Conservation (phyloP, 2,329 filamentous ascomycete species). For the Fusarium pseudocircinatum region DNA sequence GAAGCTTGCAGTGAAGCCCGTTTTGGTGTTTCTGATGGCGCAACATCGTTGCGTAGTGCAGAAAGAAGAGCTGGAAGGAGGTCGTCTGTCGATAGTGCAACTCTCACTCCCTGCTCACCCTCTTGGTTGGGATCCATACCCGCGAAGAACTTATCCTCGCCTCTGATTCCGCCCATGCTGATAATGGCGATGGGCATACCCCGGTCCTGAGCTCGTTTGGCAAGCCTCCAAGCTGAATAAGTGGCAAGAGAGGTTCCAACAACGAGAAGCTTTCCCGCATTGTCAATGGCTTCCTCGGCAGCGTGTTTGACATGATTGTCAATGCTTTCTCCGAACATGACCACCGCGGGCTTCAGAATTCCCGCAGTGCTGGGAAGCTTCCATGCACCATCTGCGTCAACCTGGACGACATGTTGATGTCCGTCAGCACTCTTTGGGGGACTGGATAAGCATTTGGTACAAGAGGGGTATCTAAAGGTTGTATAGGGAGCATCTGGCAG, state of each 20-base stretch:
- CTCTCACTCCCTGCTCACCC: conserved; percentile 63
- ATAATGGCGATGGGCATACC: conserved; percentile 88
- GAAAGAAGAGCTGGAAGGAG: conserved; percentile 67
- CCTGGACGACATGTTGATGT: conserved; percentile 66
- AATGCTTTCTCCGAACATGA: conserved; percentile 97
- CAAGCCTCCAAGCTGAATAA: conserved; percentile 92
- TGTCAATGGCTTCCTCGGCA: conserved; percentile 83
- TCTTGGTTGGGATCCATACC: conserved; percentile 61
- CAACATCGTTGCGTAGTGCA: conserved; percentile 52
- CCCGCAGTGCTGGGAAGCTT: conserved; percentile 72
- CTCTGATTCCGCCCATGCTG: conserved; percentile 85
- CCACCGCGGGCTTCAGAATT: conserved; percentile 89
- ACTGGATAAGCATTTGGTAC: conserved; percentile 77
- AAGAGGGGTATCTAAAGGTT: conserved; percentile 90
- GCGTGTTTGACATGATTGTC: conserved; percentile 72
- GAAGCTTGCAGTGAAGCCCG: conserved; percentile 21
- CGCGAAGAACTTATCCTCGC: conserved; percentile 77
- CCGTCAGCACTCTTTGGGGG: conserved; percentile 68
- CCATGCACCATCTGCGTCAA: conserved; percentile 87
- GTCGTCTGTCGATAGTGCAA: conserved; percentile 66
- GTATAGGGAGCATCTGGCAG: conserved; percentile 86
- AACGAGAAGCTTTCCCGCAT: conserved; percentile 78
- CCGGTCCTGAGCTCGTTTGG: conserved; percentile 81
- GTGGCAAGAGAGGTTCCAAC: conserved; percentile 92
- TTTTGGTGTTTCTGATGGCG: conserved; percentile 5